Conservation (phyloP, 192 early-diverging fungal genomes). For the Martensiomyces pterosporus region DNA sequence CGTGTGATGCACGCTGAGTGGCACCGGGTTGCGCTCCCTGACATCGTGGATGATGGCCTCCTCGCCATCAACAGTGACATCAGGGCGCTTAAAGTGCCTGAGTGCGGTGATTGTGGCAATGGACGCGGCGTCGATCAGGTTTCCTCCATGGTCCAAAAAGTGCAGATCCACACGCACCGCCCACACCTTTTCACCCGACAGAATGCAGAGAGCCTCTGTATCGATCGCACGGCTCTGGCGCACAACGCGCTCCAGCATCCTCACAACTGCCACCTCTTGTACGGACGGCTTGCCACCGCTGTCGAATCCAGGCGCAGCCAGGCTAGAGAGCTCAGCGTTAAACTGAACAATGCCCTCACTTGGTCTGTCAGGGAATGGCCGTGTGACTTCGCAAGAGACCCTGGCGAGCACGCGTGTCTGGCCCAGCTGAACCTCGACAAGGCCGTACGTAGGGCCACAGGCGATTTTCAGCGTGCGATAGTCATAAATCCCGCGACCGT, state of each 20-base stretch:
- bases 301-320: constrained; percentile 79
- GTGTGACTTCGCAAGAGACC: constrained; percentile 65
- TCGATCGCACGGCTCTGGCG: constrained; percentile 83
- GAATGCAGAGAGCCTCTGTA: constrained; percentile 93
- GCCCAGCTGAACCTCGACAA: constrained; percentile 76
- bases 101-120: constrained; percentile 88
- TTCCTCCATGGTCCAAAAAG: constrained; percentile 93
- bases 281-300: constrained; percentile 57
- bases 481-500: constrained; percentile 74
- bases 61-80: constrained; percentile 89
- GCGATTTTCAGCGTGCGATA: constrained; percentile 62
- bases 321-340: constrained; percentile 81
- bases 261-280: constrained; percentile 79
- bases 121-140: constrained; percentile 86
- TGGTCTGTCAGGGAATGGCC: constrained; percentile 69
- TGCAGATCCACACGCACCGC: constrained; percentile 83
- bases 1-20: constrained; percentile 92
- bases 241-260: constrained; percentile 87
- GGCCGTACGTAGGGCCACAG: constrained; percentile 67
- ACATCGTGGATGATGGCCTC: constrained; percentile 79
- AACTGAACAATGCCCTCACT: constrained; percentile 86
- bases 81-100: constrained; percentile 89
- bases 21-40: constrained; percentile 87
- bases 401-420: constrained; percentile 73
- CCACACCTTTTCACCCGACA: constrained; percentile 97